Percentiles rank a stretch among this genome's conserved stretches.
phyloP scores from a whole-genome alignment of 768 basidiomycete genomes.

The Porphyrellus cyaneotinctus region DNA sequence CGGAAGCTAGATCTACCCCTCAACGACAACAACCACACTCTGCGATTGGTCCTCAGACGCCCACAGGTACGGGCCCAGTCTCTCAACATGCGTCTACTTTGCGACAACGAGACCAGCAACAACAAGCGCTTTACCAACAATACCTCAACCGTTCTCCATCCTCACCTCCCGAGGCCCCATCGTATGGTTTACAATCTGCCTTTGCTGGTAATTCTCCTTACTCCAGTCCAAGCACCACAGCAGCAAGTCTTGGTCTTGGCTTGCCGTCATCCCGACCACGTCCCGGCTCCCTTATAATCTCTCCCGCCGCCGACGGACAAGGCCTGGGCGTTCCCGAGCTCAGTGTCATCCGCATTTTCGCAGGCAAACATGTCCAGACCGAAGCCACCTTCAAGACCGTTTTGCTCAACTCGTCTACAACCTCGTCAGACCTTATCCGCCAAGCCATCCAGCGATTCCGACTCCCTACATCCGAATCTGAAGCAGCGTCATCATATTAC shows the following conservation, averaged over 20 bases:
- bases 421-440: conserved; percentile 75
- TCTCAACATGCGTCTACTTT: conserved; percentile 63
- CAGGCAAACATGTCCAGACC: conserved; percentile 83
- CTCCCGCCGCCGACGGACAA: conserved; percentile 57
- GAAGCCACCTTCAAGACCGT: conserved; percentile 99
- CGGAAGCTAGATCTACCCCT: conserved; percentile 19
- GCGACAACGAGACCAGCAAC: conserved; percentile 84
- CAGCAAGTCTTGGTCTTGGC: conserved; percentile 44
- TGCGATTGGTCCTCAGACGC: conserved; percentile 26
- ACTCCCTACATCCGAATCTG: conserved; percentile 55
- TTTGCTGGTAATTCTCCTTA: conserved; percentile 48
- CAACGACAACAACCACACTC: conserved; percentile 24
- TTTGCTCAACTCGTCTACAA: conserved; percentile 82
- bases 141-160: conserved; percentile 86
- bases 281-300: conserved; percentile 74
- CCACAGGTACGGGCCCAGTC: conserved; percentile 38
- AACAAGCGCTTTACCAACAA: conserved; percentile 82
- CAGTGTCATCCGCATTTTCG: conserved; percentile 94
- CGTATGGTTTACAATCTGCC: conserved; percentile 72
- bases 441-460: conserved; percentile 96
- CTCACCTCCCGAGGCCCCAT: conserved; percentile 69
- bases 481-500: conserved; percentile 65
- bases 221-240: conserved; percentile 35
- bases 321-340: conserved; percentile 71
- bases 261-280: conserved; percentile 55